Evolutionary conservation across 2,329 filamentous ascomycete genomes (phyloP).

Genomic region (Allantophomopsis cytisporea): DNA sequence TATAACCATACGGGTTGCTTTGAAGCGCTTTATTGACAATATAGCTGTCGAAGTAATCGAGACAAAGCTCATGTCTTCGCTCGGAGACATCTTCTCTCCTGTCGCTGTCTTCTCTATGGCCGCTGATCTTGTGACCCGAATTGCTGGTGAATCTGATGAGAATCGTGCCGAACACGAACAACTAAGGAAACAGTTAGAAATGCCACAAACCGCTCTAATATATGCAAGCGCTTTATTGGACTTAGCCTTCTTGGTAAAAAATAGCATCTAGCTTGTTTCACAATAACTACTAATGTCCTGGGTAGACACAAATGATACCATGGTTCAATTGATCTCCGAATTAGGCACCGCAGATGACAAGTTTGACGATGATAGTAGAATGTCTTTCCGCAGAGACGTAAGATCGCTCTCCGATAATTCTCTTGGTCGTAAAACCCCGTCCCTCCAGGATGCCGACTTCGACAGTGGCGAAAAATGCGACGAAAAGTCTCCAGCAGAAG

Average conservation of each 20-base stretch:
- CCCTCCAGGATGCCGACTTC: too few species aligned
- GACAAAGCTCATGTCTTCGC: conserved; percentile 16
- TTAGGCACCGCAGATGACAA: too few species aligned
- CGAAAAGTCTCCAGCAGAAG: too few species aligned
- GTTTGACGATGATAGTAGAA: too few species aligned
- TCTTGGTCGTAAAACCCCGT: too few species aligned
- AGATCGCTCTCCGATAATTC: too few species aligned
- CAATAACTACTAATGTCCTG: too few species aligned
- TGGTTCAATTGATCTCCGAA: too few species aligned
- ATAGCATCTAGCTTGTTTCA: background rate
- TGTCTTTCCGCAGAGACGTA: too few species aligned
- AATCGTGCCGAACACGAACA: conserved; percentile 20
- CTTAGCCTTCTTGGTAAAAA: background rate
- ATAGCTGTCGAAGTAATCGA: conserved; percentile 20
- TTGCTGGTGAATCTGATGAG: conserved; percentile 21
- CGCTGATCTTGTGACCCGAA: conserved; percentile 10
- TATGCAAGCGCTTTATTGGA: conserved; percentile 10
- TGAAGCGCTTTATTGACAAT: conserved; percentile 20
- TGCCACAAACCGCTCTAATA: conserved; percentile 21
- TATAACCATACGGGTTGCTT: conserved; percentile 10
- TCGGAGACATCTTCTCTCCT: conserved; percentile 16
- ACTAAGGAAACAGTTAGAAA: conserved; percentile 21
- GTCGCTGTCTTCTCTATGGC: conserved; percentile 10
- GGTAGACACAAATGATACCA: too few species aligned
- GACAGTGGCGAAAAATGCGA: too few species aligned